These are phyloP conservation scores for Penicillium ucsense DNA, from an alignment of 495 filamentous ascomycete genomes.

Conservation along the genomic window DNA sequence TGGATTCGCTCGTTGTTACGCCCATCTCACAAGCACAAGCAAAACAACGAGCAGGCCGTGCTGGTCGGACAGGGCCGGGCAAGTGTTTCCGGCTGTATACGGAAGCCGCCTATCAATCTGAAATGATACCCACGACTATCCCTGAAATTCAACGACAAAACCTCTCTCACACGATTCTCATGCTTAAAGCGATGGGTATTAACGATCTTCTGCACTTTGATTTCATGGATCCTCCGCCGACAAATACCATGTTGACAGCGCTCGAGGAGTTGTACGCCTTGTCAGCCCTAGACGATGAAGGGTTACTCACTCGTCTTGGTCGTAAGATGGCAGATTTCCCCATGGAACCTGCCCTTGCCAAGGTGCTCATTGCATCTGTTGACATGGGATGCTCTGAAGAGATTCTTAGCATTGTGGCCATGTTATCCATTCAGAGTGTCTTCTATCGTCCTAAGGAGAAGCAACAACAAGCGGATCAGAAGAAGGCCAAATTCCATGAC, in stretches of 20 bases:
- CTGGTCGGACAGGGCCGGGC: conserved; percentile 87
- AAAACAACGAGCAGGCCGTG: conserved; percentile 87
- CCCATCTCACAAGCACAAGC: conserved; percentile 96
- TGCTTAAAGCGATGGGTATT: conserved; percentile 99
- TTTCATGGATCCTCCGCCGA: conserved; percentile 97
- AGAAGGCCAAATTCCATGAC: conserved; percentile 96
- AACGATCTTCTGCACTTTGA: conserved; percentile 96
- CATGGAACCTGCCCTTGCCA: conserved; percentile 81
- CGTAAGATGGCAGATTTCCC: conserved; percentile 98
- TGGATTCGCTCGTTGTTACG: conserved; percentile 92
- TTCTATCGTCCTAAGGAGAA: conserved; percentile 97
- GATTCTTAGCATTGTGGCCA: conserved; percentile 87
- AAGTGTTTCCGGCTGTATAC: conserved; percentile 97
- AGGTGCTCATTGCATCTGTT: conserved; percentile 79
- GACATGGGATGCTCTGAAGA: conserved; percentile 88
- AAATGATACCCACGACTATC: conserved; percentile 93
- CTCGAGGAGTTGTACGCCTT: conserved; percentile 92
- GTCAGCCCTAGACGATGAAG: conserved; percentile 90
- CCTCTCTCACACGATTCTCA: conserved; percentile 86
- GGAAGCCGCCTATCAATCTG: conserved; percentile 87
- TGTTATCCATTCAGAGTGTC: conserved; percentile 75
- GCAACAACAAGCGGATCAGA: conserved; percentile 90
- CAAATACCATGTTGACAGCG: conserved; percentile 94
- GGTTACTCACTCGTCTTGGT: conserved; percentile 81
- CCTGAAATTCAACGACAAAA: conserved; percentile 97